Evolutionary conservation across 2,329 filamentous ascomycete species (phyloP), one percentile per base, ranked within the genome.

Genomic region (Fusarium albidum): DNA sequence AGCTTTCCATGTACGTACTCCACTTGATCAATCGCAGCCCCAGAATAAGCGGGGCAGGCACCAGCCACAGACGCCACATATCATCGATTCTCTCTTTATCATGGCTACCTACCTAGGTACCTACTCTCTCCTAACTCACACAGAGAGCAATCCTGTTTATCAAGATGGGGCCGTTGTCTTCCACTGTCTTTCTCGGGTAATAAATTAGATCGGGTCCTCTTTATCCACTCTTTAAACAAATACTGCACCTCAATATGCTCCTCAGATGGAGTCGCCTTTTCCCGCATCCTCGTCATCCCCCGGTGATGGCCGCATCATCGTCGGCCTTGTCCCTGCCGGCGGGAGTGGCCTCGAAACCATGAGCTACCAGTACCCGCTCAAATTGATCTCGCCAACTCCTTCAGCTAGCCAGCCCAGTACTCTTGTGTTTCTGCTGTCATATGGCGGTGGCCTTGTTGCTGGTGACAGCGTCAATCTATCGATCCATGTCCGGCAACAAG

Each of bases 321-420:
- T 92, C 51, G 84, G 84, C 15, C 77, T 90, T 6, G 81, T 93
- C 9, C 91, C 93, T 29, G 87, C 88, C 27, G 82, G 83, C 21
- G 83, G 83, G 40, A 91, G 91, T 12, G 86, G 87, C 38, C 82
- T 96, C 26, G 85, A 88, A 55, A 84, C 82, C 27, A 84, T 96
- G 61, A 88, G 87, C 29, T 98, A 96, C 71, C 92, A 96, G 71
- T 99, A 98, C 68, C 95, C 95, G 2, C 82, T 99, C 39, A 99
- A 99, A 73, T 83, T 99, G 51, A 91, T 99, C 57, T 89, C 92
- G 0, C 92, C 94, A 2, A 82, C 87, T 12, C 84, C 89, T 10
- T 79, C 87, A 6, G 80, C 82, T 40, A 78, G 83, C 33, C 82
- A 87, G 50, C 80, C 82, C 59, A 90, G 90, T 50, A 82, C 92